Conservation (phyloP, 176 grass and related monocot genomes). For the Triticum urartu region DNA sequence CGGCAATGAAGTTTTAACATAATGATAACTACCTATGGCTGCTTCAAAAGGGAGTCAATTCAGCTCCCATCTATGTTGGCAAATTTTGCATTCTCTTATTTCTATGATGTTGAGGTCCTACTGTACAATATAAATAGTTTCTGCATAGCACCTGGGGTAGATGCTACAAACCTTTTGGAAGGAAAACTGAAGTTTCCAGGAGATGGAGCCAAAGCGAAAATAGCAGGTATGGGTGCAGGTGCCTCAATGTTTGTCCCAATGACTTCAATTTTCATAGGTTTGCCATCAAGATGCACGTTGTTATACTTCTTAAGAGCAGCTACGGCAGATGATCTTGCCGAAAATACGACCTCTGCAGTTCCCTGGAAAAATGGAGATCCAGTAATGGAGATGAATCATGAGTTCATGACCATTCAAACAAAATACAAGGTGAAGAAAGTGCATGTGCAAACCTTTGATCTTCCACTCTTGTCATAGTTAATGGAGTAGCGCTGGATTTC, state of each 20-base stretch:
- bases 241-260: slow-evolving; percentile 50
- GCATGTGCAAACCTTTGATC: slow-evolving; percentile 53
- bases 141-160: background rate
- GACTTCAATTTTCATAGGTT: slow-evolving; percentile 69
- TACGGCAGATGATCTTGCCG: slow-evolving; percentile 51
- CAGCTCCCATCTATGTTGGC: background rate
- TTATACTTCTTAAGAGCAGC: slow-evolving; percentile 73
- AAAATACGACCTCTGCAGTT: slow-evolving; percentile 72
- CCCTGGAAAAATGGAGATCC: slow-evolving; percentile 38
- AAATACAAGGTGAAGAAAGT: background rate
- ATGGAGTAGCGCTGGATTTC: slow-evolving; percentile 51
- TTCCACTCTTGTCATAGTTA: slow-evolving; percentile 72
- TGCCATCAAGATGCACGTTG: slow-evolving; percentile 66
- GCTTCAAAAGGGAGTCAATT: background rate
- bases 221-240: background rate
- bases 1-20: background rate
- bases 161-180: slow-evolving; percentile 45
- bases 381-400: background rate
- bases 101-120: background rate
- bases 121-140: background rate
- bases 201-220: slow-evolving; percentile 17
- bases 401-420: background rate
- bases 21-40: background rate
- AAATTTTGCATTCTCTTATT: background rate
- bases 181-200: slow-evolving; percentile 32